Evolutionary conservation across 306 rosid species (phyloP).

Genomic region (Vigna unguiculata): DNA sequence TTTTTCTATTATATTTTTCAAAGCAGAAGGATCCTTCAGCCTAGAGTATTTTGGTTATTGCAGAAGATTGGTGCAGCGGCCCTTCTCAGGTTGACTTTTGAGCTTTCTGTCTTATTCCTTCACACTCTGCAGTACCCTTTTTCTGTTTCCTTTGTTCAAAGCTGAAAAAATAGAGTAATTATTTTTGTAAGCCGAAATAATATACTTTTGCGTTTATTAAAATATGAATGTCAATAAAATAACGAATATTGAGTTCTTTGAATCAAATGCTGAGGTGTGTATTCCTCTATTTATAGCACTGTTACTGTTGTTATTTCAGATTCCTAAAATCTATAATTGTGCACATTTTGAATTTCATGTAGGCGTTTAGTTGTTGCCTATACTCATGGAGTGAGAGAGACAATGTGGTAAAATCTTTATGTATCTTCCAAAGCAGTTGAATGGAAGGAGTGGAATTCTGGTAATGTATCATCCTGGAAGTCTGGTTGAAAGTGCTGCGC

Average conservation of each 20-base stretch:
- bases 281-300: background rate
- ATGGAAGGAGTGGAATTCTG: conserved; percentile 29
- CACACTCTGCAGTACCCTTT: background rate
- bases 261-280: background rate
- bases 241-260: background rate
- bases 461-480: conserved; percentile 10
- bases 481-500: background rate
- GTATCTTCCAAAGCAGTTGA: conserved; percentile 20
- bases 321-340: conserved; percentile 4
- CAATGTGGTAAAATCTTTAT: conserved; percentile 22
- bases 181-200: conserved; percentile 1
- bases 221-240: background rate
- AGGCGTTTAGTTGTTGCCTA: conserved; percentile 27
- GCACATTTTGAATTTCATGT: conserved; percentile 19
- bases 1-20: background rate
- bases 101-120: conserved; percentile 7
- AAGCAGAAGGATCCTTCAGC: conserved; percentile 67
- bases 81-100: conserved; percentile 46
- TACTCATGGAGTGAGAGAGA: conserved; percentile 5
- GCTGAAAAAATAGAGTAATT: conserved; percentile 14
- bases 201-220: conserved; percentile 3
- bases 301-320: conserved; percentile 14
- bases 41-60: conserved; percentile 33
- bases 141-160: conserved; percentile 22
- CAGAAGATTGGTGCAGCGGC: conserved; percentile 21